Base-by-base conservation (phyloP, 2,329 filamentous ascomycete species). In the Cladosporium sp. region DNA sequence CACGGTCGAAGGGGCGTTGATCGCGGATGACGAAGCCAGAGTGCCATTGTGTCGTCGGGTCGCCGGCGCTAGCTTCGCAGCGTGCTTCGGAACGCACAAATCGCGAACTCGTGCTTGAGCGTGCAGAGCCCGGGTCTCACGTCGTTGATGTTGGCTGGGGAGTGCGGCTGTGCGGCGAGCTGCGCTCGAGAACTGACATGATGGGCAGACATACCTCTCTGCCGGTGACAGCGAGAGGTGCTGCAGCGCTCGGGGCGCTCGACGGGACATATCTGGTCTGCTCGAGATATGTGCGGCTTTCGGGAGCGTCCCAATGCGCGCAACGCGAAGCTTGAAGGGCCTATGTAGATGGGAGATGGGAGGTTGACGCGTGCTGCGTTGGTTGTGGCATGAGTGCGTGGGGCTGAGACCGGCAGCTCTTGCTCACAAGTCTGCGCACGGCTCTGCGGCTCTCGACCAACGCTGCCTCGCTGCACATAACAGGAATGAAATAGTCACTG, bases 1-100 rank as follows among this genome's bases (percentile, higher is more conserved):
- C 2, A 88, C 81, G 29, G 81, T 82, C 35, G 81, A 81, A 8
- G 80, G 81, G 16, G 82, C 81, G 72, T 85, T 85, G 68, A 87
- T 81, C 11, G 83, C 80, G 7, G 85, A 83, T 5, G 79, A 76
- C 53, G 84, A 83, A n/a, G 82, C 80, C 63, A 84, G 77, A 4
- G 79, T 77, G 65, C 72, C 78, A 68, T 74, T 74, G 71, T 69
- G 62, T 60, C 63, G 49, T 26, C 57, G 57, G 14, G 18, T 26
- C 29, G 29, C 53, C 14, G 26, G 4, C 33, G 2, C 52, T 21
- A 55, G 31, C n/a, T 53, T 44, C 4, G 44, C 37, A 14, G 23
- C 10, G 28, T 62, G 58, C n/a, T 49, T 28, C n/a, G 58, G 2
- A 11, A 33, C 23, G 29, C 55, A 55, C 16, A 55, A 29, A 33